Evolutionary conservation across 768 basidiomycete genomes (phyloP).

Genomic region (Calocybe cyanea): DNA sequence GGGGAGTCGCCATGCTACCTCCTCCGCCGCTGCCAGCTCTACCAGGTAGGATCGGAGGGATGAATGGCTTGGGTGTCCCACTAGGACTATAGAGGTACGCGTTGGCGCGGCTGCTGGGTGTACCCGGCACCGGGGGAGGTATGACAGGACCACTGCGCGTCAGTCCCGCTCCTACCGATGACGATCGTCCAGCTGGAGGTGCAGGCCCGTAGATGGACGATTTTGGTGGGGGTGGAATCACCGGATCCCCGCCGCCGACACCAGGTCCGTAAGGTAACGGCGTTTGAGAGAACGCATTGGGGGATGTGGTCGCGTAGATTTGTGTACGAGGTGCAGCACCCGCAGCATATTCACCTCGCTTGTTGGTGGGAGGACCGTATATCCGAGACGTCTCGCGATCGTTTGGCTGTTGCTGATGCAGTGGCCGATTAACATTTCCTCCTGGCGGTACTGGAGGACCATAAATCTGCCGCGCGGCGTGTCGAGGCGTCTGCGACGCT

Average conservation of each 20-base stretch:
- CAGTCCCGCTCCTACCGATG: background rate
- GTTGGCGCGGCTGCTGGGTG: no score
- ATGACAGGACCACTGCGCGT: constrained; percentile 1
- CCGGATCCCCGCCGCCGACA: no score
- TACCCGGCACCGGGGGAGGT: background rate
- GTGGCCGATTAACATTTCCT: background rate
- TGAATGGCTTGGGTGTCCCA: background rate
- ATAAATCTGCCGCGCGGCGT: background rate
- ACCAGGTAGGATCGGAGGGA: background rate
- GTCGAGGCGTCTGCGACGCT: background rate
- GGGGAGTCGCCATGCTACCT: background rate
- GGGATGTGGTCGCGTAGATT: no score
- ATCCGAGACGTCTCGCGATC: background rate
- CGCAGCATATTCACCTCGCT: no score
- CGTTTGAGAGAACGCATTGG: no score
- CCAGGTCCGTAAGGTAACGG: no score
- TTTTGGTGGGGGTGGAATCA: background rate
- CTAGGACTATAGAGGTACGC: no score
- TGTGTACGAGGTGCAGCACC: no score
- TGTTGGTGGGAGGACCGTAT: no score
- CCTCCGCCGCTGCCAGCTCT: background rate
- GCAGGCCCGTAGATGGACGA: background rate
- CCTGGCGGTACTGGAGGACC: background rate
- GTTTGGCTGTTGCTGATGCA: background rate
- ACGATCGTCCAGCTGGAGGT: background rate